phyloP scores from a whole-genome alignment of 192 early-diverging fungal species.

The Piromyces sp. region DNA sequence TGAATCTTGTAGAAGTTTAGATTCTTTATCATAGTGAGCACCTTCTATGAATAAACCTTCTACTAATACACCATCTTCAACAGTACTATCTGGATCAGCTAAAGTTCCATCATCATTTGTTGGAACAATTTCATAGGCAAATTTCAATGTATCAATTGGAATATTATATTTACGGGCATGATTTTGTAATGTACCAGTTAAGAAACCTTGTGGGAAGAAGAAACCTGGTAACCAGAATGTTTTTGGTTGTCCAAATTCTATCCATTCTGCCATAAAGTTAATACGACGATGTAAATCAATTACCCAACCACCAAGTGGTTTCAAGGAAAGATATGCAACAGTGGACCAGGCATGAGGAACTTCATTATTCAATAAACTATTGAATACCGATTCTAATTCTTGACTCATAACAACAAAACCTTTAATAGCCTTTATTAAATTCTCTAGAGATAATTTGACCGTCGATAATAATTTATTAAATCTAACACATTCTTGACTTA shows the following conservation, averaged over 20 bases:
- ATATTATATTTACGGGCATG: slow-evolving; percentile 37
- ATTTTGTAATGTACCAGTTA: slow-evolving; percentile 42
- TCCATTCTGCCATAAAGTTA: slow-evolving; percentile 18
- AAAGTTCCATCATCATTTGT: slow-evolving; percentile 13
- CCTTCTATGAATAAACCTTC: slow-evolving; percentile 36
- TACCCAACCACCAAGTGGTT: slow-evolving; percentile 35
- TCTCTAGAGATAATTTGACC: slow-evolving; percentile 20
- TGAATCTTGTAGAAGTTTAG: slow-evolving; percentile 30
- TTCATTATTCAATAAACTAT: slow-evolving; percentile 37
- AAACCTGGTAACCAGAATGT: slow-evolving; percentile 46
- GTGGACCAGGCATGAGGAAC: slow-evolving; percentile 29
- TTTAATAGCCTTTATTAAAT: slow-evolving; percentile 33
- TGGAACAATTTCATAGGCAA: slow-evolving; percentile 24
- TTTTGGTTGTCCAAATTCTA: slow-evolving; percentile 25
- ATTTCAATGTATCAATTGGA: slow-evolving; percentile 33
- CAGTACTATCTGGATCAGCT: slow-evolving; percentile 3
- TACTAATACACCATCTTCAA: slow-evolving; percentile 34
- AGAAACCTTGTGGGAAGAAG: slow-evolving; percentile 49
- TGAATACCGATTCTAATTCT: slow-evolving; percentile 33
- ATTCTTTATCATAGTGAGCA: slow-evolving; percentile 34
- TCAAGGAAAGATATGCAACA: slow-evolving; percentile 34
- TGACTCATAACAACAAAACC: slow-evolving; percentile 41
- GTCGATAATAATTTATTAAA: slow-evolving; percentile 32
- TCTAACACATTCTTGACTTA: slow-evolving; percentile 26
- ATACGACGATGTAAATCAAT: slow-evolving; percentile 32